phyloP scores from a whole-genome alignment of 495 filamentous ascomycete species.

The Neurospora sp. region DNA sequence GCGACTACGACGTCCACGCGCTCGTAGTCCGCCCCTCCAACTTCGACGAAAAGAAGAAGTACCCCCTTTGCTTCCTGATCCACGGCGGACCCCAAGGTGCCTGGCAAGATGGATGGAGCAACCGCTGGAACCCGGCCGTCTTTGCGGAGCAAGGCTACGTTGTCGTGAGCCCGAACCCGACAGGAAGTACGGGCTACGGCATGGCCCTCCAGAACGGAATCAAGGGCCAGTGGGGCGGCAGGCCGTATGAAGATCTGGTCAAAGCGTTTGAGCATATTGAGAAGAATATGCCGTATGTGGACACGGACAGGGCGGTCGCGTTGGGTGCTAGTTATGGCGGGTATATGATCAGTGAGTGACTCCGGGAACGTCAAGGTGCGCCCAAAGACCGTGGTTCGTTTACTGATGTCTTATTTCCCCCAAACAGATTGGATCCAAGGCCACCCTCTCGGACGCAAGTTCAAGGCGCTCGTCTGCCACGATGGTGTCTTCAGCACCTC shows the following conservation, averaged over 20 bases:
- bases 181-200: slow-evolving; percentile 78
- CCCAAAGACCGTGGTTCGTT: background rate
- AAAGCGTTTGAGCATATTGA: slow-evolving; percentile 70
- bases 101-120: slow-evolving; percentile 78
- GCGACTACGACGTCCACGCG: slow-evolving; percentile 56
- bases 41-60: slow-evolving; percentile 63
- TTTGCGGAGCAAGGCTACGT: slow-evolving; percentile 91
- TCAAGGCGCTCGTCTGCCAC: slow-evolving; percentile 85
- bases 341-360: slow-evolving; percentile 61
- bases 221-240: slow-evolving; percentile 64
- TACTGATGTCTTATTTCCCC: slow-evolving; percentile 3
- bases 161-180: slow-evolving; percentile 80
- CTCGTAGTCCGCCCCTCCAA: slow-evolving; percentile 71
- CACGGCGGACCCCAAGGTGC: slow-evolving; percentile 85
- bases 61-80: slow-evolving; percentile 74
- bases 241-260: slow-evolving; percentile 71
- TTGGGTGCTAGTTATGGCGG: slow-evolving; percentile 82
- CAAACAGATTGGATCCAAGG: slow-evolving; percentile 59
- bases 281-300: slow-evolving; percentile 61
- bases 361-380: background rate
- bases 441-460: slow-evolving; percentile 59
- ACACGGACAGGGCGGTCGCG: slow-evolving; percentile 67
- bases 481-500: slow-evolving; percentile 81
- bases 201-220: slow-evolving; percentile 73
- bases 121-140: slow-evolving; percentile 82